Evolutionary conservation across 129 eudicot species (phyloP), one percentile per base, ranked within the genome.

Genomic region (Flaveria trinervia): DNA sequence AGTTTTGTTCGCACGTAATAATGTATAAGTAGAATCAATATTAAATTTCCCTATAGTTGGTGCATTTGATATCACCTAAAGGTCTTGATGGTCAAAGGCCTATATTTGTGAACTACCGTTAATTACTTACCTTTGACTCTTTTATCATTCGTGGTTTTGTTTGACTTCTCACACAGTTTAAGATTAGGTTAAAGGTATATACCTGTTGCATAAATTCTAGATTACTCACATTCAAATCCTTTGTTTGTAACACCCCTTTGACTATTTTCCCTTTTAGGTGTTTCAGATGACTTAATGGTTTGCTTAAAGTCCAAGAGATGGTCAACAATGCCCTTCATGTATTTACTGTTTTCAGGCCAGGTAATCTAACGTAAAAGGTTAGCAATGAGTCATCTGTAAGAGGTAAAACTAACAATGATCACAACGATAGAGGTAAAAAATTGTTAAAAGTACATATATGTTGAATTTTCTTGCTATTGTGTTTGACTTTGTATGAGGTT

Each of bases 81-180:
- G 33, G 13, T 46, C 12, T 65, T 26, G 13, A 75, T 28, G 72
- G 51, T 75, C 72, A 75, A 75, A 64, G 55, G 36, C 51, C 50
- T 69, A 64, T 75, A 48, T 30, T 48, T 15, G 39, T 33, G 33
- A 33, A 28, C 33, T 33, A 4, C 6, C 1, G 39, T 33, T 33
- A 33, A 33, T 33, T 33, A 33, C 7, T 33, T 33, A 33, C 39
- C 39, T 33, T 4, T 33, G 39, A 33, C 39, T 33, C 39, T 33
- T 33, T 33, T 33, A 33, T 4, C 39, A 7, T 33, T 33, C 7
- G 3, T 33, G 39, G 39, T 33, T 33, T 33, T 33, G 39, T 33
- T 28, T 33, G 39, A 33, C 7, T 7, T 5, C 39, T 4, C 20
- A 43, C 36, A 14, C 3, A 9, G 7, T 68, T 20, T 44, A 28